Percentiles rank a stretch among this genome's conserved stretches.
Evolutionary conservation across 169 alveolate species (phyloP).

Genomic region (Plasmodium relictum): DNA sequence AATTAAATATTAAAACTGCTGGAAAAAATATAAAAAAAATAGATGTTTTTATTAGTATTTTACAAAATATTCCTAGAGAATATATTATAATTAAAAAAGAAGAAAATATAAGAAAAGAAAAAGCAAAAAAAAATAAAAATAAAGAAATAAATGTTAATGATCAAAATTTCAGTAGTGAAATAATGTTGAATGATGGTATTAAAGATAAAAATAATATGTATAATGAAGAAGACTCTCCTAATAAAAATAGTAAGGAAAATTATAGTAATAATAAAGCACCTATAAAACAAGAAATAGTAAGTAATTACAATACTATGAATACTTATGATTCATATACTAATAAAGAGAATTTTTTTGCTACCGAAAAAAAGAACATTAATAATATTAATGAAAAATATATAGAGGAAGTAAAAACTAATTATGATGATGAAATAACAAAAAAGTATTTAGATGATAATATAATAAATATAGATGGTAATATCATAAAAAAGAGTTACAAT

Average conservation of each 20-base stretch:
- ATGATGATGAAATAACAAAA: conserved; percentile 46
- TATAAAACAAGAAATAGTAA: neutral
- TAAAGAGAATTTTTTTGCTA: neutral
- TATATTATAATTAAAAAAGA: conserved; percentile 32
- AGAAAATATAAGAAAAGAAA: neutral
- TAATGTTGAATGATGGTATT: neutral
- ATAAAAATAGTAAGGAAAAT: neutral
- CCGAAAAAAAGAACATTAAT: neutral
- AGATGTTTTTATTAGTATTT: conserved; percentile 81
- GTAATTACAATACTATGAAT: neutral
- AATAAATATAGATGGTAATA: conserved; percentile 62
- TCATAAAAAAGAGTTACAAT: conserved; percentile 10
- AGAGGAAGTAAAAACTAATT: neutral
- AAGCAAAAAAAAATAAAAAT: neutral
- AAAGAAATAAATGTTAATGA: neutral
- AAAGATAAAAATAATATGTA: neutral
- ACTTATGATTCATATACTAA: neutral
- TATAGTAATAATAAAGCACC: too few relatives aligned
- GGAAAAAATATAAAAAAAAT: conserved; percentile 83
- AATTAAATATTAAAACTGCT: conserved; percentile 85
- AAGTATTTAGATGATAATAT: conserved; percentile 62
- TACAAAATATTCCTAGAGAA: conserved; percentile 79
- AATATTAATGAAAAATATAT: neutral
- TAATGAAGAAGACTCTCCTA: neutral
- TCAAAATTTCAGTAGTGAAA: neutral